Base-by-base conservation (phyloP, 352 stramenopile genomes). In the Pythium aquatile region DNA sequence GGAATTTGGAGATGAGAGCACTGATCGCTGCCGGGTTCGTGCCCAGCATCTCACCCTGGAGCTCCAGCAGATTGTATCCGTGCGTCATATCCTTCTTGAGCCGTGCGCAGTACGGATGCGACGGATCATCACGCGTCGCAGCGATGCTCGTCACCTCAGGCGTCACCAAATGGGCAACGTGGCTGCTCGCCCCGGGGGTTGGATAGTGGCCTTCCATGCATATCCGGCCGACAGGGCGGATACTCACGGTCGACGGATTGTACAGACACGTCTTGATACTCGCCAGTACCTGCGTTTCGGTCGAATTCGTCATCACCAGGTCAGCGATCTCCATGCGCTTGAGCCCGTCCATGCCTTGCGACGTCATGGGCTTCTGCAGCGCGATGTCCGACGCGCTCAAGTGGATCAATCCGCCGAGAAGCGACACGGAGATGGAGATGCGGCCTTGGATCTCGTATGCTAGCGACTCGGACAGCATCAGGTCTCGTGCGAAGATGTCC, bases 221-320 rank as follows among this genome's bases (percentile, higher is more conserved):
- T 10, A 93, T 63, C 1, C 70, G 68, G 1, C 85, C 85, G n/a
- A 91, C 79, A 0, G 85, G 82, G 35, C 65, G 73, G 26, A 93
- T 76, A 30, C 80, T 87, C 37, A 83, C 83, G 39, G 79, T 70
- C n/a, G 85, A 93, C n/a, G 85, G 85, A 39, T 93, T 93, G 30
- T 73, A 78, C n/a, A 93, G 63, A 58, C 85, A 93, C n/a, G 85
- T 88, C 63, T 85, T 87, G 74, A 93, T 91, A 5, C 58, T 78
- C 13, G 81, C 75, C 37, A 87, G n/a, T 55, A 91, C 82, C 32
- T 84, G 63, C 46, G 76, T 69, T 30, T 75, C 58, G 5, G 82
- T 93, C 28, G 85, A 93, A 30, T 80, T 53, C 16, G 60, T 70
- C 85, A 93, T 88, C 33, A 86, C 67, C 26, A 91, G 77, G 10